These are phyloP conservation scores for Carex cristatella DNA, from an alignment of 176 grass and related monocot species.

Conservation along the genomic window DNA sequence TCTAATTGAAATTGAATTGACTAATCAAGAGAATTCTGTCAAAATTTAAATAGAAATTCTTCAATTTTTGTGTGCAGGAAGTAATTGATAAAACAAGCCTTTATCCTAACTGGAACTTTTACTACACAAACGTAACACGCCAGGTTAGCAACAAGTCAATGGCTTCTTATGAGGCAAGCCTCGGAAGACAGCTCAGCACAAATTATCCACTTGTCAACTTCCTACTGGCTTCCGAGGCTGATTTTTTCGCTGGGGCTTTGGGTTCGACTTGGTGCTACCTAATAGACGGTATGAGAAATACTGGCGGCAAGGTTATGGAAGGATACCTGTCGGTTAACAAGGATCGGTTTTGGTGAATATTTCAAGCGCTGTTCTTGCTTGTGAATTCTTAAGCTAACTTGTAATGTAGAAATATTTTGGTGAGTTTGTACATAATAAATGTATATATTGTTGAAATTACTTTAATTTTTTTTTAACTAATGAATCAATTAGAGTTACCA, in stretches of 20 bases:
- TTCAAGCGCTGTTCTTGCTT: neutral
- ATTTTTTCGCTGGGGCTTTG: slow-evolving; percentile 57
- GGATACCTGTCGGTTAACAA: slow-evolving; percentile 66
- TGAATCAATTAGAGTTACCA: neutral
- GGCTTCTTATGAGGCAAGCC: slow-evolving; percentile 49
- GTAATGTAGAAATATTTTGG: neutral
- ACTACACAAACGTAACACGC: slow-evolving; percentile 51
- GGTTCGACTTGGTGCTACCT: slow-evolving; percentile 74
- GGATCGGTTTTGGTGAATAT: slow-evolving; percentile 58
- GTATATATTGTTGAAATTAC: neutral
- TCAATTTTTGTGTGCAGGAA: slow-evolving; percentile 27
- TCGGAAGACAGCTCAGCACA: slow-evolving; percentile 45
- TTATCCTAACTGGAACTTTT: slow-evolving; percentile 53
- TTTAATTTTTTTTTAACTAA: neutral
- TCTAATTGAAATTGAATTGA: neutral
- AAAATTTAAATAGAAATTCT: neutral
- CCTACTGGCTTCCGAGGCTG: slow-evolving; percentile 48
- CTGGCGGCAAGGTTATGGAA: slow-evolving; percentile 49
- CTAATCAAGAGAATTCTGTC: no score
- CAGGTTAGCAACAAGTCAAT: slow-evolving; percentile 38
- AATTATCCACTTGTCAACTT: slow-evolving; percentile 64
- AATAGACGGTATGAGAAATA: slow-evolving; percentile 63
- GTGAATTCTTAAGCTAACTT: slow-evolving; percentile 3
- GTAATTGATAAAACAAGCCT: slow-evolving; percentile 38
- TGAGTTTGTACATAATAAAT: neutral